These are phyloP conservation scores for Chlorella sorokiniana DNA, from an alignment of 139 green algal species.

Conservation along the genomic window DNA sequence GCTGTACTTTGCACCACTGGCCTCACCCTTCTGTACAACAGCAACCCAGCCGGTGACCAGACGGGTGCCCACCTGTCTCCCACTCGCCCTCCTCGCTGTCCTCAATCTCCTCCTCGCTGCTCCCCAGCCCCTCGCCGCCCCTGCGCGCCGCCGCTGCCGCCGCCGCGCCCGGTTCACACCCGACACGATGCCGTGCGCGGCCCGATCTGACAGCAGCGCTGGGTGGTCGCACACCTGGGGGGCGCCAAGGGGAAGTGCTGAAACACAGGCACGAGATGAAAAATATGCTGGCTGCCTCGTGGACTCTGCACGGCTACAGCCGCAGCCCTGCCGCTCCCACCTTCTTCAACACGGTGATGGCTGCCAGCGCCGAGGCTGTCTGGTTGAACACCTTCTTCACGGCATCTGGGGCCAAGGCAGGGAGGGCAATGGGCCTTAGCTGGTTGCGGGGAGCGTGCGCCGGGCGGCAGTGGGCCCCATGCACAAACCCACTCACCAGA, in stretches of 20 bases:
- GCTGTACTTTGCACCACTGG: no score
- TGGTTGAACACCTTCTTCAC: slow-evolving; percentile 83
- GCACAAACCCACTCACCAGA: slow-evolving; percentile 23
- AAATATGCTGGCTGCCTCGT: neutral
- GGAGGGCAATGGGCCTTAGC: neutral
- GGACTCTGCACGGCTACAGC: neutral
- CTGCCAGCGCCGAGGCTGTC: slow-evolving; percentile 75
- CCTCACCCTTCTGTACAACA: no score
- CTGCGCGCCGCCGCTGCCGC: slow-evolving; percentile 6
- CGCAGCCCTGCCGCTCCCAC: neutral
- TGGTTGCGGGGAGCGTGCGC: neutral
- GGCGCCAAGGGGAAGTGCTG: slow-evolving; percentile 50
- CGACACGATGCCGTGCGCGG: slow-evolving; percentile 46
- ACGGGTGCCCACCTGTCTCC: slow-evolving; percentile 4
- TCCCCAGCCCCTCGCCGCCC: neutral
- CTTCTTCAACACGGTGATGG: slow-evolving; percentile 56
- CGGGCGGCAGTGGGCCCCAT: neutral
- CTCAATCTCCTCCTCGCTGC: slow-evolving; percentile 21
- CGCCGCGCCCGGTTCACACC: slow-evolving; percentile 24
- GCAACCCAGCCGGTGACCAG: no score
- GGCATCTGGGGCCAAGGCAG: slow-evolving; percentile 25
- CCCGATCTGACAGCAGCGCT: slow-evolving; percentile 75
- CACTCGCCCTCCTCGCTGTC: slow-evolving; percentile 24
- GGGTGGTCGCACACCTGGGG: slow-evolving; percentile 94
- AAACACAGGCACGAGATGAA: neutral